Evolutionary conservation across 2,329 filamentous ascomycete species (phyloP).

Genomic region (Diaporthe capsici): DNA sequence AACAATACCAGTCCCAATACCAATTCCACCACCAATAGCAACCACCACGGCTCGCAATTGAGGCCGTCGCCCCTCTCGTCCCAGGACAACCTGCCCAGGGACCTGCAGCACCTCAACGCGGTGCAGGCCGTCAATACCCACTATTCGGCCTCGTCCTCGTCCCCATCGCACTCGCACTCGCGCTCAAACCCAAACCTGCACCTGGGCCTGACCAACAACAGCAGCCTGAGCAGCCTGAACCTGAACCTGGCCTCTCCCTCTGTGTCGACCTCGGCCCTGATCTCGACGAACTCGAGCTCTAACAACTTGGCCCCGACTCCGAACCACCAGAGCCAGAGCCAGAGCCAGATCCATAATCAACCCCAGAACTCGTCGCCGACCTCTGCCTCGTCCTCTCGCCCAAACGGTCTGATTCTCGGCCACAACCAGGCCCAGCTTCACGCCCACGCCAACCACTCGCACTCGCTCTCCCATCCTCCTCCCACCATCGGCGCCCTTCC

Average conservation of each 20-base stretch:
- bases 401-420: constrained; percentile 1
- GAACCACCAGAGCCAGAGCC: neutral
- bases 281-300: neutral
- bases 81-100: constrained; percentile 40
- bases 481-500: constrained; percentile 1
- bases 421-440: constrained; percentile 15
- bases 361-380: neutral
- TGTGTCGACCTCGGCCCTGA: constrained; percentile 1
- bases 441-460: constrained; percentile 17
- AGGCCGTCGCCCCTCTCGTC: constrained; percentile 42
- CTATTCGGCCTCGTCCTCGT: constrained; percentile 17
- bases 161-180: constrained; percentile 12
- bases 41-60: constrained; percentile 23
- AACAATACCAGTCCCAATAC: constrained; percentile 1
- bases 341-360: neutral
- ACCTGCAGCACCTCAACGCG: constrained; percentile 41
- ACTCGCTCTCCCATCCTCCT: constrained; percentile 35
- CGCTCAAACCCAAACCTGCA: constrained; percentile 20
- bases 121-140: constrained; percentile 41
- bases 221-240: constrained; percentile 24
- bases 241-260: constrained; percentile 1
- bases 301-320: constrained; percentile 2
- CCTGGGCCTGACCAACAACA: constrained; percentile 14
- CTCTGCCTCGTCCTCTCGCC: constrained; percentile 24
- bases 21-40: neutral